Evolutionary conservation across 2,329 filamentous ascomycete species (phyloP).

Genomic region (Chrysoporthe puriensis): DNA sequence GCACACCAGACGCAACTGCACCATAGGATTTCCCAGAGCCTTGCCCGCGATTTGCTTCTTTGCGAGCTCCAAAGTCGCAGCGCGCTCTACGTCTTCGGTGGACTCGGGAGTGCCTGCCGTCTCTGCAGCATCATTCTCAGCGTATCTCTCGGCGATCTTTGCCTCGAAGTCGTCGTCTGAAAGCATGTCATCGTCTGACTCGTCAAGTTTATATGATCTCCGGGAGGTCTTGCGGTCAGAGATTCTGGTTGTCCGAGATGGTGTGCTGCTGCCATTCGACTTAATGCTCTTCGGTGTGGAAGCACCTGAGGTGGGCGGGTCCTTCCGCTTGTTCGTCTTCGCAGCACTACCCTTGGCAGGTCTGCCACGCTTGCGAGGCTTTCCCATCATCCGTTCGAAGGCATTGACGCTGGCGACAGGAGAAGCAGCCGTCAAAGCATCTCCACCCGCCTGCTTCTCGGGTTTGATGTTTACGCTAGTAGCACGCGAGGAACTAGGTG

Average conservation of each 20-base stretch:
- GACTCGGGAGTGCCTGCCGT: conserved; percentile 43
- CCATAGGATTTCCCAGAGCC: conserved; percentile 89
- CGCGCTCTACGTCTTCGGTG: conserved; percentile 65
- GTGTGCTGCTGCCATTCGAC: conserved; percentile 76
- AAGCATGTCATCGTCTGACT: conserved; percentile 66
- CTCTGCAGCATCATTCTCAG: conserved; percentile 41
- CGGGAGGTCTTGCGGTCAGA: conserved; percentile 54
- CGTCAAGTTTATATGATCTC: conserved; percentile 55
- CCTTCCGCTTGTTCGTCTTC: conserved; percentile 41
- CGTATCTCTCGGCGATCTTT: conserved; percentile 68
- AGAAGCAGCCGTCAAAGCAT: conserved; percentile 15
- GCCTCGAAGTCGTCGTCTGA: conserved; percentile 86
- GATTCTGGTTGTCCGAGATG: conserved; percentile 54
- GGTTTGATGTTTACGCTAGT: conserved; percentile 37
- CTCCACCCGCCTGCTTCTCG: conserved; percentile 27
- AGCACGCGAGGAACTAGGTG: conserved; percentile 45
- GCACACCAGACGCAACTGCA: conserved; percentile 89
- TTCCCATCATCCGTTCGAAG: conserved; percentile 59
- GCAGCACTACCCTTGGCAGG: conserved; percentile 32
- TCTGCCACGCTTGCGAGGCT: conserved; percentile 34
- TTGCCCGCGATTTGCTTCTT: conserved; percentile 89
- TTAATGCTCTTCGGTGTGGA: conserved; percentile 69
- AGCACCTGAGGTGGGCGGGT: conserved; percentile 37
- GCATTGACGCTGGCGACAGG: conserved; percentile 53
- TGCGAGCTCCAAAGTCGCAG: conserved; percentile 73